Percentiles rank a stretch among this genome's conserved stretches.
Conservation (phyloP, 192 early-diverging fungal genomes). For the Diversispora epigaea region DNA sequence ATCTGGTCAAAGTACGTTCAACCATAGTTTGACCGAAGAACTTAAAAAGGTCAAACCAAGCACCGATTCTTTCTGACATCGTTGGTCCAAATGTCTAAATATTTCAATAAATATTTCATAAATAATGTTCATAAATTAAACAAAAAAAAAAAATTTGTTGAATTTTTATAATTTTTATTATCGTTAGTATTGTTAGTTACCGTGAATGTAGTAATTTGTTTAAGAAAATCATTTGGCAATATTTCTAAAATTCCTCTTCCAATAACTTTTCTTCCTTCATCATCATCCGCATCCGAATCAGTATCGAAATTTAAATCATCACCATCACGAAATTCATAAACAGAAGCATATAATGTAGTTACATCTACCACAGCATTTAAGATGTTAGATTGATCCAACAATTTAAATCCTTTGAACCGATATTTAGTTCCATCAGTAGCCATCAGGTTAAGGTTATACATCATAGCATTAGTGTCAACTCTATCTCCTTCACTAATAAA, state of each 20-base stretch:
- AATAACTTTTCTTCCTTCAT: conserved; percentile 34
- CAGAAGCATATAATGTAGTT: conserved; percentile 39
- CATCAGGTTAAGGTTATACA: conserved; percentile 40
- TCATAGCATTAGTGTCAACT: conserved; percentile 39
- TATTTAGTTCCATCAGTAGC: conserved; percentile 42
- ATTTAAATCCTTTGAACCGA: conserved; percentile 44
- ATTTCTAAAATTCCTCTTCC: conserved; percentile 43
- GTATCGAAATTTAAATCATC: conserved; percentile 23
- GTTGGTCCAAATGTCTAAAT: conserved; percentile 31
- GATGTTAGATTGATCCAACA: conserved; percentile 35
- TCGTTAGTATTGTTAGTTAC: conserved; percentile 16
- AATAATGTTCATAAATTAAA: not conserved
- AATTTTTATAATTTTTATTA: not conserved
- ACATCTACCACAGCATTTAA: conserved; percentile 43
- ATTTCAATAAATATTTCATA: not conserved
- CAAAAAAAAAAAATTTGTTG: not conserved
- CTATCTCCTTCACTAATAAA: conserved; percentile 34
- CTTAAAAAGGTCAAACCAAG: conserved; percentile 29
- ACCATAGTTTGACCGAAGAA: conserved; percentile 28
- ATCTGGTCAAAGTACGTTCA: conserved; percentile 36
- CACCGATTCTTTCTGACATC: conserved; percentile 22
- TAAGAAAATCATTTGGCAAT: conserved; percentile 33
- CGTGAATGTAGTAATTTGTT: conserved; percentile 35
- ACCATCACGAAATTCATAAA: conserved; percentile 18
- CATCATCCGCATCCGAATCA: conserved; percentile 36